Evolutionary conservation across 1,284 basidiomycete species (phyloP).

Genomic region (Rhodotorula sp.): DNA sequence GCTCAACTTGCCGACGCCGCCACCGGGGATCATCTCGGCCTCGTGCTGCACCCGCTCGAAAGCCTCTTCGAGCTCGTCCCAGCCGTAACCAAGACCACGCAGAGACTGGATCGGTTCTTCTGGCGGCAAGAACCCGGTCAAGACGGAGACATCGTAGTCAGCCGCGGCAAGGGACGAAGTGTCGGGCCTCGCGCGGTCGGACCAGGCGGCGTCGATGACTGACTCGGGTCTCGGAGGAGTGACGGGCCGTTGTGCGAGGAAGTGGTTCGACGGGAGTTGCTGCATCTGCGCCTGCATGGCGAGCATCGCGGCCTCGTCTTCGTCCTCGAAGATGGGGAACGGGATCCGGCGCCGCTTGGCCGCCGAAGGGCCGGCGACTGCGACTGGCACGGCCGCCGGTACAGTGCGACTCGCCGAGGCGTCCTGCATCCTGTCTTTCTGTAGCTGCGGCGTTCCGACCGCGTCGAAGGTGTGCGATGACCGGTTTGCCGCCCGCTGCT

Average conservation of each 20-base stretch:
- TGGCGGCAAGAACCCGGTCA: constrained; percentile 88
- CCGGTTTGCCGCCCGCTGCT: too few relatives aligned
- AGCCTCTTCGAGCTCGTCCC: constrained; percentile 43
- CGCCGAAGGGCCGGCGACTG: not conserved
- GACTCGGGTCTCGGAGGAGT: constrained; percentile 16
- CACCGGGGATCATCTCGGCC: constrained; percentile 35
- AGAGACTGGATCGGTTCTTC: constrained; percentile 66
- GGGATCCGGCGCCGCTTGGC: constrained; percentile 18
- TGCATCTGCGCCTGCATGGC: not conserved
- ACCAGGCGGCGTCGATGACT: constrained; percentile 19
- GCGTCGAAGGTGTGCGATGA: too few relatives aligned
- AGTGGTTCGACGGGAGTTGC: constrained; percentile 31
- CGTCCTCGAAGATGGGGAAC: constrained; percentile 23
- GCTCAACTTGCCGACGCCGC: constrained; percentile 58
- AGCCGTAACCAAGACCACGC: constrained; percentile 64
- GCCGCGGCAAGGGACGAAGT: constrained; percentile 83
- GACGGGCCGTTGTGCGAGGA: constrained; percentile 34
- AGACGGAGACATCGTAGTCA: constrained; percentile 90
- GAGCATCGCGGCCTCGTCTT: constrained; percentile 5
- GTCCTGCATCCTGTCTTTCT: too few relatives aligned
- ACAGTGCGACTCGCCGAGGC: not conserved
- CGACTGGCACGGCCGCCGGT: not conserved
- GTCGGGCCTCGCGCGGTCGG: constrained; percentile 53
- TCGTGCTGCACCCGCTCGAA: constrained; percentile 56
- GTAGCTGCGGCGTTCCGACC: too few relatives aligned